Conservation (phyloP, 1,139 yeast species). For the Suhomyces taliae region DNA sequence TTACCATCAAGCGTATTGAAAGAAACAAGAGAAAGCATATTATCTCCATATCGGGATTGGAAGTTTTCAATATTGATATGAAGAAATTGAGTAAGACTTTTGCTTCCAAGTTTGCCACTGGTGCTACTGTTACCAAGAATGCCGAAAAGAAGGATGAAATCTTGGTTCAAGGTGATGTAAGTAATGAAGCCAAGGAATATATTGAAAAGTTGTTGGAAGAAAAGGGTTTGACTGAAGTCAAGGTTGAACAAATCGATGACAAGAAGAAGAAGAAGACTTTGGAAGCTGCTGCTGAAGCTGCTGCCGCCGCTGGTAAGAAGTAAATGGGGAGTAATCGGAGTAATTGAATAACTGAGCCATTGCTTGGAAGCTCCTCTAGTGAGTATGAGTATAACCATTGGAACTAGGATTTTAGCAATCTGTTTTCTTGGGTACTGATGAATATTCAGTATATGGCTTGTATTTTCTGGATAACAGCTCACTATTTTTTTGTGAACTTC, state of each 20-base stretch:
- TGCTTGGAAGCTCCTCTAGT: no score
- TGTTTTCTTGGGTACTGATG: no score
- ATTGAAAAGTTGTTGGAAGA: slow-evolving; percentile 71
- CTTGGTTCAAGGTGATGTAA: slow-evolving; percentile 92
- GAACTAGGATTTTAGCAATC: no score
- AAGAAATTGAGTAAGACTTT: slow-evolving; percentile 90
- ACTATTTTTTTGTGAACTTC: no score
- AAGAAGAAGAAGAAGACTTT: slow-evolving; percentile 68
- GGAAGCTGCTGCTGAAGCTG: slow-evolving; percentile 18
- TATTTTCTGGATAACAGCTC: no score
- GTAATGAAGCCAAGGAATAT: slow-evolving; percentile 84
- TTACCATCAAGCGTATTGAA: slow-evolving; percentile 81
- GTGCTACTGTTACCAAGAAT: slow-evolving; percentile 90
- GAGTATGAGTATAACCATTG: no score
- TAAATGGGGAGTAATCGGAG: no score
- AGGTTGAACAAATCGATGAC: slow-evolving; percentile 84
- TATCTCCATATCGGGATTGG: slow-evolving; percentile 83
- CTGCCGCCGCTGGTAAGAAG: neutral
- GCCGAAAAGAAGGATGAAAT: slow-evolving; percentile 92
- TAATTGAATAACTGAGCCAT: no score
- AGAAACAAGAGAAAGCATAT: slow-evolving; percentile 89
- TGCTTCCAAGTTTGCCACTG: slow-evolving; percentile 94
- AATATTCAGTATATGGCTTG: no score
- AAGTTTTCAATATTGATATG: slow-evolving; percentile 84
- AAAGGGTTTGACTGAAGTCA: slow-evolving; percentile 79